phyloP scores from a whole-genome alignment of 257 asterid species.

The Solanum rostratum region DNA sequence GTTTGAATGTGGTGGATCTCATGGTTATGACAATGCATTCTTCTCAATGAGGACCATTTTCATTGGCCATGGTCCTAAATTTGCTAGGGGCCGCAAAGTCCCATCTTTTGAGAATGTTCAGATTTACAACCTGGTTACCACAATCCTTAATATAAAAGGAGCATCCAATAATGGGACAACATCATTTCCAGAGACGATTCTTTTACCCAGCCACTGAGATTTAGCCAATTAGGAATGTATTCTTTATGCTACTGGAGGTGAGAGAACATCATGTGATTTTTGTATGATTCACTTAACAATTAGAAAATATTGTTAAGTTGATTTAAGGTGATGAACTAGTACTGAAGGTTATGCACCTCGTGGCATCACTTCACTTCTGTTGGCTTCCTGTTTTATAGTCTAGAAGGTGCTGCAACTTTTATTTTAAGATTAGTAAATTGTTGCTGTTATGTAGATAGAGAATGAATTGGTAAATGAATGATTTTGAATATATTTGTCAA shows the following conservation, averaged over 20 bases:
- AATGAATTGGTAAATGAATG: neutral
- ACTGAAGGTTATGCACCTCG: neutral
- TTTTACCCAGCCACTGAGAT: conserved; percentile 34
- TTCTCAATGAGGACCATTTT: conserved; percentile 76
- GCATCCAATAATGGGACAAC: conserved; percentile 57
- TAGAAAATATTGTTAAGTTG: neutral
- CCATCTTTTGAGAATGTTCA: conserved; percentile 66
- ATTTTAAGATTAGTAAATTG: neutral
- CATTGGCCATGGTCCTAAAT: conserved; percentile 63
- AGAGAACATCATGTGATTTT: neutral
- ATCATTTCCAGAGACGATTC: conserved; percentile 33
- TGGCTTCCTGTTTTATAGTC: neutral
- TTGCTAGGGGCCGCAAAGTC: conserved; percentile 43
- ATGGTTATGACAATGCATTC: conserved; percentile 61
- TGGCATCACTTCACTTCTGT: neutral
- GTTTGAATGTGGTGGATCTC: conserved; percentile 75
- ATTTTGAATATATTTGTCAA: neutral
- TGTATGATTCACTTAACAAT: neutral
- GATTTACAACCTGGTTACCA: conserved; percentile 56
- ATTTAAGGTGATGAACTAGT: neutral
- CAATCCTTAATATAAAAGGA: conserved; percentile 40
- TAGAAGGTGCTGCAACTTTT: neutral
- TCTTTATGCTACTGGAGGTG: neutral
- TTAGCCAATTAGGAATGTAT: neutral
- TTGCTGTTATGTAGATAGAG: neutral